Evolutionary conservation across 768 basidiomycete genomes (phyloP).

Genomic region (Antrodiella citrinella): DNA sequence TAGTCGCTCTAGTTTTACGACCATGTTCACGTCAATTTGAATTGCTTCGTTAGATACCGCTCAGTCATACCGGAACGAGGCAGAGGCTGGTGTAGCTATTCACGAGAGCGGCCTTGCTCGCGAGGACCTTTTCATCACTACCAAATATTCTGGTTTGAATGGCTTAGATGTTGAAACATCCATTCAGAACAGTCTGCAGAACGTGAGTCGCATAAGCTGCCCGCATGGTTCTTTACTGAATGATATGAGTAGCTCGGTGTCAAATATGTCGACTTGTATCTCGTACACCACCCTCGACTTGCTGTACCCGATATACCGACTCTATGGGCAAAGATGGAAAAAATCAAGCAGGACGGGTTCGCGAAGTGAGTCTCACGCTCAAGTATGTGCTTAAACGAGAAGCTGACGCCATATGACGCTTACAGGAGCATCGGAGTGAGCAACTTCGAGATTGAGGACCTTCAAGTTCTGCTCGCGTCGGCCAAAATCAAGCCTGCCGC

Average conservation of each 20-base stretch:
- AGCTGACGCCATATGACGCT: no score
- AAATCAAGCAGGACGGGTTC: slow-evolving; percentile 44
- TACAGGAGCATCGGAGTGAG: slow-evolving; percentile 64
- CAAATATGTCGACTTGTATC: slow-evolving; percentile 60
- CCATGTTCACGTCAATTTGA: not conserved
- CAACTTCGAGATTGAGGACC: slow-evolving; percentile 53
- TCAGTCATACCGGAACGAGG: slow-evolving; percentile 53
- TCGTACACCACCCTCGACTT: slow-evolving; percentile 52
- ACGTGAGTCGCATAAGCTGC: no score
- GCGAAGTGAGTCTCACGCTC: slow-evolving; percentile 35
- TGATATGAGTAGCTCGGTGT: slow-evolving; percentile 43
- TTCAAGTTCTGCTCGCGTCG: slow-evolving; percentile 44
- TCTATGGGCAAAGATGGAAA: slow-evolving; percentile 58
- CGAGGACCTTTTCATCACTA: slow-evolving; percentile 55
- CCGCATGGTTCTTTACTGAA: no score
- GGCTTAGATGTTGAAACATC: slow-evolving; percentile 47
- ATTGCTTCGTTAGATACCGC: slow-evolving; percentile 43
- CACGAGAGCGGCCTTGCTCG: slow-evolving; percentile 49
- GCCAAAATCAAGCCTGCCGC: slow-evolving; percentile 57
- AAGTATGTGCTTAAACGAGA: not conserved
- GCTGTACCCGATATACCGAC: slow-evolving; percentile 52
- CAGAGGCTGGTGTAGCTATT: slow-evolving; percentile 40
- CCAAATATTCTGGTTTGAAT: slow-evolving; percentile 49
- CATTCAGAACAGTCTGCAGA: slow-evolving; percentile 46
- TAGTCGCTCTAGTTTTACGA: not conserved